Conservation (phyloP, 108 stramenopile genomes). For the Licmophora abbreviata region DNA sequence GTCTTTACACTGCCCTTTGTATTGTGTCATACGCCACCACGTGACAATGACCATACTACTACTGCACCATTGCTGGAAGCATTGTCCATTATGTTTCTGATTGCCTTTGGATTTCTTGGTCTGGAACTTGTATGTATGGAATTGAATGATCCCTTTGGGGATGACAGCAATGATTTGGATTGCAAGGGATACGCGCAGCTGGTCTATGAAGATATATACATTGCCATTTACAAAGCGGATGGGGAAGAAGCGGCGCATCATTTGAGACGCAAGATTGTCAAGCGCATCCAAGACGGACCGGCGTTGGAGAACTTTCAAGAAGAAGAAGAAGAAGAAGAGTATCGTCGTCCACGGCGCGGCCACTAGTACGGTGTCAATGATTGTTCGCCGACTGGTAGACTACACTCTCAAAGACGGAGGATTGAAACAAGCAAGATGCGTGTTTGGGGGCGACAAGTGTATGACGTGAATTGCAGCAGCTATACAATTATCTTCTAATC, state of each 20-base stretch:
- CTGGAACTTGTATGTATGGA: slow-evolving; percentile 43
- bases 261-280: slow-evolving; percentile 10
- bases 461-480: too few species aligned
- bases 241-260: slow-evolving; percentile 23
- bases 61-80: slow-evolving; percentile 8
- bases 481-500: too few species aligned
- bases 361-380: too few species aligned
- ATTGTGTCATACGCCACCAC: slow-evolving; percentile 4
- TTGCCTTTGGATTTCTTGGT: slow-evolving; percentile 61
- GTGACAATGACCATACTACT: background rate
- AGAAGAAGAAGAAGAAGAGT: too few species aligned
- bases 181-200: slow-evolving; percentile 12
- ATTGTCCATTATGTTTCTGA: slow-evolving; percentile 22
- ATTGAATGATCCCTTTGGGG: slow-evolving; percentile 36
- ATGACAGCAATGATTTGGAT: slow-evolving; percentile 29
- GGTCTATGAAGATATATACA: slow-evolving; percentile 32
- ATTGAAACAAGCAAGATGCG: too few species aligned
- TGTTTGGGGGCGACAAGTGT: too few species aligned
- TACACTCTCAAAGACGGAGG: too few species aligned
- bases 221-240: slow-evolving; percentile 25
- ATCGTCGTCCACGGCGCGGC: too few species aligned
- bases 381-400: too few species aligned
- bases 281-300: too few species aligned
- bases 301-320: too few species aligned
- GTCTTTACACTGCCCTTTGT: slow-evolving; percentile 38